These are phyloP conservation scores for Grosmannia serpens DNA, from an alignment of 2,329 filamentous ascomycete species.

Conservation along the genomic window DNA sequence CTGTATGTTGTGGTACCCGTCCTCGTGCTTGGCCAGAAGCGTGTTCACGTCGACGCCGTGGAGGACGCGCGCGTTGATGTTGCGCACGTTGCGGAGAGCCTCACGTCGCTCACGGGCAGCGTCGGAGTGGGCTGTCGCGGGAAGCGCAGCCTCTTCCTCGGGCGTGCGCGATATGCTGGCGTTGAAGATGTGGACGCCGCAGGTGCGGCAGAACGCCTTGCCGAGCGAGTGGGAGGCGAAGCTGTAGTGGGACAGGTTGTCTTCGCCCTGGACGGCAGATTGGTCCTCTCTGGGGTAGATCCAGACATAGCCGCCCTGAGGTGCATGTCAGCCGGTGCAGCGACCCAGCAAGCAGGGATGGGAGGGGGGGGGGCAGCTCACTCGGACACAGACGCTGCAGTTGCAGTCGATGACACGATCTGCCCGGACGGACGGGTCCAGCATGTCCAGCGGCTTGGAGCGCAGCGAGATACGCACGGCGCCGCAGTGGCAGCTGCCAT, in stretches of 20 bases:
- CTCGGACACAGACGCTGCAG: conserved; percentile 37
- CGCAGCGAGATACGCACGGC: conserved; percentile 31
- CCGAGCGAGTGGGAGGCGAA: conserved; percentile 21
- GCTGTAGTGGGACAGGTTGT: conserved; percentile 27
- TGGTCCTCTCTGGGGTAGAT: conserved; percentile 28
- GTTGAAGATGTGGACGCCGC: conserved; percentile 32
- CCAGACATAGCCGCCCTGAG: conserved; percentile 34
- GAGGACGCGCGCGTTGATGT: conserved; percentile 29
- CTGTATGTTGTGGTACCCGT: conserved; percentile 18
- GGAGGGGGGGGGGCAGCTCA: conserved; percentile 12
- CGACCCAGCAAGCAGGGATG: background rate
- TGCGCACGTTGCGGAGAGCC: conserved; percentile 10
- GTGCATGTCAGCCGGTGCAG: background rate
- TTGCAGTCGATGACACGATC: conserved; percentile 31
- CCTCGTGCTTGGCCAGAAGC: conserved; percentile 11
- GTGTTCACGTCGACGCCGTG: conserved; percentile 22
- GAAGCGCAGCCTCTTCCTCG: conserved; percentile 23
- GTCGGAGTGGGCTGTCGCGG: conserved; percentile 13
- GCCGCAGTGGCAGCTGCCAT: conserved; percentile 43
- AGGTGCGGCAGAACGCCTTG: conserved; percentile 38
- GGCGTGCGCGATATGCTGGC: conserved; percentile 17
- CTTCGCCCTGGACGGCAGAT: conserved; percentile 29
- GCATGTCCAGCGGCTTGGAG: conserved; percentile 25
- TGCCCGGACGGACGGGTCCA: conserved; percentile 7
- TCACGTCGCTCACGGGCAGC: conserved; percentile 8